These are phyloP conservation scores for Aquilaria yunnanensis DNA, from an alignment of 345 rosid genomes.

Conservation along the genomic window DNA sequence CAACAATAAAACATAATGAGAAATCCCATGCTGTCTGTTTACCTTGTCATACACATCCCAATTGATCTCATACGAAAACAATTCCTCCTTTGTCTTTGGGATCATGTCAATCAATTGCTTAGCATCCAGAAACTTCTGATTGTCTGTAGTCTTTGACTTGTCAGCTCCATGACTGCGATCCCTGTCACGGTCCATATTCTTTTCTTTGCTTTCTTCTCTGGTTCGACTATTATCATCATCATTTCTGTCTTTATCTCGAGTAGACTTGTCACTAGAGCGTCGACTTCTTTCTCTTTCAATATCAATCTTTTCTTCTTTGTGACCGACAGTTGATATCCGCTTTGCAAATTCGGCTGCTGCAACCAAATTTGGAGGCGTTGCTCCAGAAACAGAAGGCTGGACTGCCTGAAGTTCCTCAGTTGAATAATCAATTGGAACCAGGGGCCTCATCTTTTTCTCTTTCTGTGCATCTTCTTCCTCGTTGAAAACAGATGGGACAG, in stretches of 20 bases:
- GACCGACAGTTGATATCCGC: slow-evolving; percentile 60
- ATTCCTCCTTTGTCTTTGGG: slow-evolving; percentile 95
- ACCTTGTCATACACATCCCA: slow-evolving; percentile 93
- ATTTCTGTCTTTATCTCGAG: slow-evolving; percentile 58
- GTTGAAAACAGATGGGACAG: slow-evolving; percentile 89
- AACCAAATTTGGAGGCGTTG: slow-evolving; percentile 67
- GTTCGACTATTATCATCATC: slow-evolving; percentile 37
- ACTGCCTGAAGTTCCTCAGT: slow-evolving; percentile 85
- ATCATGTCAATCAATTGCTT: slow-evolving; percentile 97
- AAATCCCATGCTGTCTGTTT: slow-evolving; percentile 17
- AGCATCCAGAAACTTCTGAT: slow-evolving; percentile 84
- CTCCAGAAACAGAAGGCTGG: slow-evolving; percentile 51
- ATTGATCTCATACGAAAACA: slow-evolving; percentile 84
- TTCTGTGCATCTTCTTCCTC: slow-evolving; percentile 89
- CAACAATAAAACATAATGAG: slow-evolving; percentile 6
- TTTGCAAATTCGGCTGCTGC: slow-evolving; percentile 97
- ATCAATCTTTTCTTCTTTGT: slow-evolving; percentile 69
- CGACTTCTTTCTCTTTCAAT: slow-evolving; percentile 69
- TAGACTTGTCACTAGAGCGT: slow-evolving; percentile 63
- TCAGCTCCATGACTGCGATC: slow-evolving; percentile 58
- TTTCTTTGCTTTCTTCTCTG: slow-evolving; percentile 50
- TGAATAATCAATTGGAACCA: slow-evolving; percentile 96
- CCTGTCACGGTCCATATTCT: slow-evolving; percentile 38
- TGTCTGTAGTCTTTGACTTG: slow-evolving; percentile 62
- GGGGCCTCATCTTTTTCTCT: slow-evolving; percentile 88